Conservation (phyloP, 495 filamentous ascomycete genomes). For the Filosporella fistucella region DNA sequence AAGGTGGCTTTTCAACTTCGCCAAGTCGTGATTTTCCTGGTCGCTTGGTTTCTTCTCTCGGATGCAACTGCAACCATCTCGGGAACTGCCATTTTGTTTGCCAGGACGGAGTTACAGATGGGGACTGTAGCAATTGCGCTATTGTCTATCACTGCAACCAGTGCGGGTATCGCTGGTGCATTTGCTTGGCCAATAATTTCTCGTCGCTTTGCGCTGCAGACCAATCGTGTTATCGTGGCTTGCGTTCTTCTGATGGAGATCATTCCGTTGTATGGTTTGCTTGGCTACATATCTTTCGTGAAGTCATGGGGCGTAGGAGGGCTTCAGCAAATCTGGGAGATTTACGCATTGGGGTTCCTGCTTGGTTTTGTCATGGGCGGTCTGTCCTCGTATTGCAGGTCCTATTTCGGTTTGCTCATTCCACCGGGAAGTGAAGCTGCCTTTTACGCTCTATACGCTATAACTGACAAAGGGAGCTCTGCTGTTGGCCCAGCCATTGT, state of each 20-base stretch:
- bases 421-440: conserved; percentile 91
- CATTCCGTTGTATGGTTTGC: conserved; percentile 85
- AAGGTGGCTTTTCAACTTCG: conserved; percentile 73
- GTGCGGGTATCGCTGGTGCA: conserved; percentile 78
- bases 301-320: conserved; percentile 70
- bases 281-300: conserved; percentile 85
- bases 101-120: conserved; percentile 91
- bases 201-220: conserved; percentile 54
- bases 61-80: conserved; percentile 93
- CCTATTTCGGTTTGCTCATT: conserved; percentile 83
- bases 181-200: conserved; percentile 84
- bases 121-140: conserved; percentile 78
- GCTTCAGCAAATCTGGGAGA: conserved; percentile 89
- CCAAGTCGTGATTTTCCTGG: conserved; percentile 83
- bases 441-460: conserved; percentile 94
- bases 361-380: conserved; percentile 94
- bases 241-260: conserved; percentile 86
- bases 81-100: conserved; percentile 92
- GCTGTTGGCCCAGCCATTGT: conserved; percentile 93
- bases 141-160: conserved; percentile 86
- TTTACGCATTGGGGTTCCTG: conserved; percentile 86
- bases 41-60: conserved; percentile 90
- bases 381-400: conserved; percentile 85
- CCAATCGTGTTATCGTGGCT: conserved; percentile 81
- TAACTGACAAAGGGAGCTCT: conserved; percentile 95